Base-by-base conservation (phyloP, 768 basidiomycete species). In the Mrakia gelida region DNA sequence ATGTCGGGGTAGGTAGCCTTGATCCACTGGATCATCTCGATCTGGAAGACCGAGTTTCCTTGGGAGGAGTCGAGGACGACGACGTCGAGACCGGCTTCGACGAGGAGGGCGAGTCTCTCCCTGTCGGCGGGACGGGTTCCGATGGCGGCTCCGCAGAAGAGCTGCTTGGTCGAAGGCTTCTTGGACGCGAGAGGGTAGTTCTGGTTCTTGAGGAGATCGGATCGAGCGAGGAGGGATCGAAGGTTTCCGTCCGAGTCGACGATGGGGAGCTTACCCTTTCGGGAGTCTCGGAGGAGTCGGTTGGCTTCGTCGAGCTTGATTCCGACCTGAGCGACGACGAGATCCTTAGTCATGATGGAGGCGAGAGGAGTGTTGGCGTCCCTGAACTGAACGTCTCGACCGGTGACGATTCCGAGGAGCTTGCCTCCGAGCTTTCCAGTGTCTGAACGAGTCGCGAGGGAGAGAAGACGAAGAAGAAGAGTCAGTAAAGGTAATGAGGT, bases 211-310 rank as follows among this genome's bases (percentile, higher is more conserved):
- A 98, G 89, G 70, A 99, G 88, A 85, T 99, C 96, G 71, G 95
- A 98, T 76, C 95, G 94, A 2, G 96, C 94, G 76, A 99, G 91
- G 80, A 99, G 93, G 28, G 91, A 90, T 41, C 88, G 87, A 75
- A 94, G 90, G 78, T 89, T 86, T 70, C 91, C 91, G 67, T 88
- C 82, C 13, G 83, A 80, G 84, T 93, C 90, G 81, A 93, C 86
- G 82, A 93, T 90, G 52, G 95, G 97, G 2, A 98, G 90, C 84
- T 99, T 99, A 73, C 97, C 97, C 87, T 97, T 98, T 84, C 98
- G 98, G 41, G 92, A 96, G 84, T 93, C 91, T 59, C 95, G 94
- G 32, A 99, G 91, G 82, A 99, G 92, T 83, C 90, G 87, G 87
- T 99, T 98, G 80, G 97, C 97, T 85, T 97, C 91, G 52, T 88